Base-by-base conservation (phyloP, 129 eudicot species). In the Ambrosia trifida region DNA sequence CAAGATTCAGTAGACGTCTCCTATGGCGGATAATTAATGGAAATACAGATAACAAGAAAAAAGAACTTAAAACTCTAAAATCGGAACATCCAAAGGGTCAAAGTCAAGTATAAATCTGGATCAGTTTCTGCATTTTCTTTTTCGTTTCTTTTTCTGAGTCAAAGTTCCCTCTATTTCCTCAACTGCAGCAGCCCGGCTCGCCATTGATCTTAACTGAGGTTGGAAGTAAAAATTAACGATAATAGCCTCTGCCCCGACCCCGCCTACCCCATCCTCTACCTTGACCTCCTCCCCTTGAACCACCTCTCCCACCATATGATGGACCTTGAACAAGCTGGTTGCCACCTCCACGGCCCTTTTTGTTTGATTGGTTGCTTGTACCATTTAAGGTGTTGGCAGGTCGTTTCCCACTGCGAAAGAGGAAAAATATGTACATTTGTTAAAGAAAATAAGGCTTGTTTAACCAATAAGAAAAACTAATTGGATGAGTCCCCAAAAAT, bases 261-360 rank as follows among this genome's bases (percentile, higher is more conserved):
- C 9, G 87, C 44, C 95, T 81, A 46, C 96, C 87, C 36, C 91
- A 90, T 72, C 91, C 81, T 19, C 88, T 64, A 18, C 73, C 54
- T 53, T 86, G 63, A 14, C 89, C 82, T 18, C 88, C 77, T 69
- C 92, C 67, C 80, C 90, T 76, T 13, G 79, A 81, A 30, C 84
- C 81, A 28, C 86, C 44, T 79, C 91, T 83, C 8, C 89, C 88
- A 3, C 95, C 85, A 44, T 84, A 77, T 18, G 89, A 59, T 53
- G 57, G 54, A 35, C 88, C 80, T 76, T 88, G 82, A 31, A 72
- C 76, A 78, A 81, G 82, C 81, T 87, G 97, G 58, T 83, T 85
- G 62, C 72, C 89, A 17, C 69, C 69, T 66, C 86, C 86, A 59
- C 89, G 95, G 1, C 97, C 83, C 67, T 79, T 84, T 73, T 91